phyloP scores from a whole-genome alignment of 163 green algal genomes.

The Scenedesmus sp. region DNA sequence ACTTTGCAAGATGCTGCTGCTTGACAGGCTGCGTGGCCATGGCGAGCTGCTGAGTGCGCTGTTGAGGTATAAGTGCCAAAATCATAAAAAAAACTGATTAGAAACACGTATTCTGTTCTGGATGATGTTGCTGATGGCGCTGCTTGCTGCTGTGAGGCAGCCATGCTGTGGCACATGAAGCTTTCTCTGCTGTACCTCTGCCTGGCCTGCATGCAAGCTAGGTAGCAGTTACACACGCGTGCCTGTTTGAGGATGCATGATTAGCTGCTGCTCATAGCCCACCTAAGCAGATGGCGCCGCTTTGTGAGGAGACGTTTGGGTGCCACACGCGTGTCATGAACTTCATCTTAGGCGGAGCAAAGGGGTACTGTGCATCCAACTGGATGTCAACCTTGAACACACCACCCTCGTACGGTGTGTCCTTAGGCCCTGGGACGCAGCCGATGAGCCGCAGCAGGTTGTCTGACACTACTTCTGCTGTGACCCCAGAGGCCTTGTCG shows the following conservation, averaged over 20 bases:
- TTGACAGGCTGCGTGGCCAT: too few relatives aligned
- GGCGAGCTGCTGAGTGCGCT: neutral
- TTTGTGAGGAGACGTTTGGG: constrained; percentile 91
- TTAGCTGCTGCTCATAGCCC: neutral
- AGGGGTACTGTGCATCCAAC: constrained; percentile 89
- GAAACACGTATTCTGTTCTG: neutral
- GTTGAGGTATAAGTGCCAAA: neutral
- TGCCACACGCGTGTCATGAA: constrained; percentile 92
- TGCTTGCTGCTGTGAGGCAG: neutral
- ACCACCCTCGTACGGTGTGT: constrained; percentile 74
- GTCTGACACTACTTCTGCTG: constrained; percentile 50
- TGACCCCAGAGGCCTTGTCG: constrained; percentile 69
- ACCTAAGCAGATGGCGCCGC: constrained; percentile 91
- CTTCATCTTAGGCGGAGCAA: constrained; percentile 93
- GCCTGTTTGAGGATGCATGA: neutral
- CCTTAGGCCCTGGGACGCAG: constrained; percentile 64
- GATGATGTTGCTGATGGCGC: neutral
- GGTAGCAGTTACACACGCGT: neutral
- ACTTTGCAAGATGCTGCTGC: too few relatives aligned
- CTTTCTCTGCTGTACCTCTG: neutral
- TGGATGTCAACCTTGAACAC: constrained; percentile 71
- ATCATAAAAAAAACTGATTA: neutral
- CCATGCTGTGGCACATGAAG: neutral
- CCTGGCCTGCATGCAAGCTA: neutral
- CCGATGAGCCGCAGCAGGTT: constrained; percentile 61